These are phyloP conservation scores for Buxus sempervirens DNA, from an alignment of 164 flowering plant genomes.

Conservation along the genomic window DNA sequence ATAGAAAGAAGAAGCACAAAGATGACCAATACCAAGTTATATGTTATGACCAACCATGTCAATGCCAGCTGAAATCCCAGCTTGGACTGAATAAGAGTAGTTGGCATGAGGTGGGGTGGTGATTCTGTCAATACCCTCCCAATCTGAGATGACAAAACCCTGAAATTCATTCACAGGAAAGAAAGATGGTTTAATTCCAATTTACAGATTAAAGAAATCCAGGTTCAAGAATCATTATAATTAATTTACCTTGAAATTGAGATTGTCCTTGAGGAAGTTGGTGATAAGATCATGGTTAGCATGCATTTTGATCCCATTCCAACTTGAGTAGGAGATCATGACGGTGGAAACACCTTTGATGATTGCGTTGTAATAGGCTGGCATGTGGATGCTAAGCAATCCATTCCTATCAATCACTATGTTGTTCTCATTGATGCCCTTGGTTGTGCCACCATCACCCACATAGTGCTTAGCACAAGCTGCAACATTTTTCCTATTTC, in stretches of 20 bases:
- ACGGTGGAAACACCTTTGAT: constrained; percentile 59
- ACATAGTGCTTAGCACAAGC: constrained; percentile 75
- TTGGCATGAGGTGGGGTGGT: constrained; percentile 16
- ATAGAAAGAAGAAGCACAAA: not conserved
- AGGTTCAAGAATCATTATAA: not conserved
- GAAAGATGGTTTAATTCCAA: not conserved
- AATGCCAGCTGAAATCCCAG: constrained; percentile 29
- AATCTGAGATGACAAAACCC: too few species aligned
- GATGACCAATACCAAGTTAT: not conserved
- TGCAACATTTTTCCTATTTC: constrained; percentile 53
- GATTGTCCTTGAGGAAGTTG: constrained; percentile 43
- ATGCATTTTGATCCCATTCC: constrained; percentile 66
- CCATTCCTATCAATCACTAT: constrained; percentile 41
- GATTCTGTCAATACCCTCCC: constrained; percentile 26
- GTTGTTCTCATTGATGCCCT: too few species aligned
- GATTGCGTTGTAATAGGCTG: constrained; percentile 51
- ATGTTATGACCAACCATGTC: constrained; percentile 20
- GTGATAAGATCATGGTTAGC: constrained; percentile 46
- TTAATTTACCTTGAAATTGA: constrained; percentile 46
- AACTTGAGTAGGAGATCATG: constrained; percentile 66
- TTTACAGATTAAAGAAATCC: too few species aligned
- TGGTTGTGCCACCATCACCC: constrained; percentile 69
- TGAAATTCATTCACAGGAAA: not conserved
- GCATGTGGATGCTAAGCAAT: constrained; percentile 60
- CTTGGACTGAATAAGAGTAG: too few species aligned